A percentile compares a stretch with the other conserved stretches of the same genome.
phyloP scores from a whole-genome alignment of 352 stramenopile species.

The Discostella stelligera region DNA sequence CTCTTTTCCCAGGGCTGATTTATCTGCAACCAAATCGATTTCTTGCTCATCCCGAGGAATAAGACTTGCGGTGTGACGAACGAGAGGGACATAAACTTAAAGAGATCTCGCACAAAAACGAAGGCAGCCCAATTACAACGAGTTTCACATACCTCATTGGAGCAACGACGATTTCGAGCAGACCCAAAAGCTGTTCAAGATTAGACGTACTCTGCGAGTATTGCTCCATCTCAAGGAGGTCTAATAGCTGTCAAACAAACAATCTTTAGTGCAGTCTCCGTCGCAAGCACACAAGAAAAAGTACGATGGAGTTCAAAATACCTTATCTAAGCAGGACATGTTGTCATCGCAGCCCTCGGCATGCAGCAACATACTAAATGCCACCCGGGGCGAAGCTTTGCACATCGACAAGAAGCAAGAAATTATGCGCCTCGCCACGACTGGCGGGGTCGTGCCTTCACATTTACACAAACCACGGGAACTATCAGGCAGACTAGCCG shows the following conservation, averaged over 20 bases:
- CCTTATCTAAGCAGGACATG: constrained; percentile 21
- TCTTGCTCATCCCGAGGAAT: constrained; percentile 78
- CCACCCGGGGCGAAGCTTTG: constrained; percentile 90
- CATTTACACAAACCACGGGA: constrained; percentile 47
- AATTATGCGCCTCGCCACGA: constrained; percentile 89
- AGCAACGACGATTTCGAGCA: constrained; percentile 88
- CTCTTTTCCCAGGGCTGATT: constrained; percentile 59
- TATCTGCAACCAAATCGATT: constrained; percentile 54
- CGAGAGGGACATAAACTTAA: neutral
- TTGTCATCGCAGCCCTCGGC: constrained; percentile 68
- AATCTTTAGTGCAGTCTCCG: neutral
- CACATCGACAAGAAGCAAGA: constrained; percentile 86
- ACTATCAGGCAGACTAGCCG: constrained; percentile 72
- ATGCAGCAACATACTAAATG: constrained; percentile 86
- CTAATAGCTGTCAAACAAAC: constrained; percentile 72
- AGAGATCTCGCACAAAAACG: neutral
- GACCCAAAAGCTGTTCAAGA: constrained; percentile 89
- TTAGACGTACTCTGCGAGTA: constrained; percentile 89
- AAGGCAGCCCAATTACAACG: neutral
- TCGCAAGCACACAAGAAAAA: neutral
- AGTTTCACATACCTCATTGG: constrained; percentile 56
- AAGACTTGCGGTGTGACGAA: constrained; percentile 68
- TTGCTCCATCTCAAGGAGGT: constrained; percentile 86
- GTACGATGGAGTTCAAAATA: neutral
- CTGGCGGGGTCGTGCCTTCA: constrained; percentile 75